Evolutionary conservation across 352 stramenopile genomes (phyloP).

Genomic region (Discostella stelligera): DNA sequence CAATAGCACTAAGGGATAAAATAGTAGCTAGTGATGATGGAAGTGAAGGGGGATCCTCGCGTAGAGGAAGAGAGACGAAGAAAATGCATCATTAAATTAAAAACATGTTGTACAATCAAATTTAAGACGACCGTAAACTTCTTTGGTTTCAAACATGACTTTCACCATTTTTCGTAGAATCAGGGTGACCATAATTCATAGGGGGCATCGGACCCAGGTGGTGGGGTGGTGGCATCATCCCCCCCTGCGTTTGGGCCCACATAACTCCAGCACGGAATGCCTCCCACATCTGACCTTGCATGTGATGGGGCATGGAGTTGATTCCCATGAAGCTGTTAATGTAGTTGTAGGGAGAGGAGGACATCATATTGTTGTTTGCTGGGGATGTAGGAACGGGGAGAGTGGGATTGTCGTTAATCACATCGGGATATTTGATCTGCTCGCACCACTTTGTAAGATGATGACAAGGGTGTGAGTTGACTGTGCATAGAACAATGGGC

Average conservation of each 20-base stretch:
- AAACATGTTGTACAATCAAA: no score
- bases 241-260: slow-evolving; percentile 37
- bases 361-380: not conserved
- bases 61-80: not conserved
- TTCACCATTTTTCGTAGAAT: not conserved
- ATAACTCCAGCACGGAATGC: slow-evolving; percentile 21
- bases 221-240: not conserved
- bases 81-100: not conserved
- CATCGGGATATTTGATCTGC: slow-evolving; percentile 17
- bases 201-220: not conserved
- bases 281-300: slow-evolving; percentile 19
- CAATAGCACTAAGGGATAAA: no score
- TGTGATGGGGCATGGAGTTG: slow-evolving; percentile 3
- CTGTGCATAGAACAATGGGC: no score
- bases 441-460: slow-evolving; percentile 12
- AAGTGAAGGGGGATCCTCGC: no score
- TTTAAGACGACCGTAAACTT: no score
- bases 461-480: not conserved
- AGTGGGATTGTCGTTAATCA: not conserved
- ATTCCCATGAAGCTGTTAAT: slow-evolving; percentile 1
- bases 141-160: not conserved
- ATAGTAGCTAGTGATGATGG: no score
- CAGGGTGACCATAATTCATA: not conserved
- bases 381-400: not conserved
- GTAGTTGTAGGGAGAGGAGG: slow-evolving; percentile 4